Evolutionary conservation across 2,329 filamentous ascomycete species (phyloP), one percentile per base, ranked within the genome.

Genomic region (Eutypella sp.): DNA sequence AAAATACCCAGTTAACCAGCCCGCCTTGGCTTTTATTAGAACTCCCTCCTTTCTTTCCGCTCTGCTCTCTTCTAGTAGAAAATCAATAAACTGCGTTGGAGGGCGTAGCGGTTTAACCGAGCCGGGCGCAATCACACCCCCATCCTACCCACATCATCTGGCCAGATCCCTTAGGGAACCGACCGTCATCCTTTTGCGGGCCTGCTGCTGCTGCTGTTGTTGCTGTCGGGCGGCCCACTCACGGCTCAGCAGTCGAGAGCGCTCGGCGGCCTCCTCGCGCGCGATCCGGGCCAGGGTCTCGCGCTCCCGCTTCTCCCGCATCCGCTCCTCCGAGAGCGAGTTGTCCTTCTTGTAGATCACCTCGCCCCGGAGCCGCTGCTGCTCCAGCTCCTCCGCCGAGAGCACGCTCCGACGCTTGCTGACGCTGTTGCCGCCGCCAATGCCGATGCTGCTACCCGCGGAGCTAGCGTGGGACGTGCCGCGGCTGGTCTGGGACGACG

Each of bases 181-280:
- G 7, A 58, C 41, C 8, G 58, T 59, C 53, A 56, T 54, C 27
- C 58, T 65, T 57, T 70, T 75, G 16, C 61, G 67, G 31, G 69
- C 69, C 58, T 78, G 75, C 63, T 75, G n/a, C n/a, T n/a, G n/a
- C n/a, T n/a, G n/a, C n/a, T n/a, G n/a, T n/a, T n/a, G n/a, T n/a
- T n/a, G n/a, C n/a, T n/a, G n/a, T n/a, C n/a, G 81, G 58, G 82
- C 78, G 10, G 79, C 79, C 79, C 81, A 84, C 54, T 82, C 76
- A 27, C 79, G 73, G 52, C 79, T 79, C 47, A 76, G 71, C 58
- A 72, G 69, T 44, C 81, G 72, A 44, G 78, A 80, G 56, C 76
- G 71, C 62, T 84, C 79, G 9, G 81, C 80, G 20, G 81, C 81
- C 55, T 81, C 70, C 54, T 81, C 74, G 38, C 81, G 70, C 7